Conservation (phyloP, 768 basidiomycete species). For the Trametes gibbosa region DNA sequence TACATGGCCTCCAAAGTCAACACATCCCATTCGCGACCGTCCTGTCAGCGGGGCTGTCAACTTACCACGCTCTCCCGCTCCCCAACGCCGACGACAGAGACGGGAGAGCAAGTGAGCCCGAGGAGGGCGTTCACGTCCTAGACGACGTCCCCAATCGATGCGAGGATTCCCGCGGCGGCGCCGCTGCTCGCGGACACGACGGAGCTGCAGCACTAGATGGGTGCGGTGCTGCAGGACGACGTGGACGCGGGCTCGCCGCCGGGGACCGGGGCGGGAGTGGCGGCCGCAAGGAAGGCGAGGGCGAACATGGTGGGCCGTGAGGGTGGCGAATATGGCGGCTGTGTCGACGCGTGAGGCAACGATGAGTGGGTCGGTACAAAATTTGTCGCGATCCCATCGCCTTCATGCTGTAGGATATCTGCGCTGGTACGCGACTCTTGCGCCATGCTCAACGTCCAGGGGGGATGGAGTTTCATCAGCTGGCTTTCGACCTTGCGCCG, state of each 20-base stretch:
- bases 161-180: background rate
- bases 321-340: background rate
- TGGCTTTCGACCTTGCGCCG: too few species aligned
- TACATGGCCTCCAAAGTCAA: background rate
- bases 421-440: too few species aligned
- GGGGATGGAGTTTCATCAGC: too few species aligned
- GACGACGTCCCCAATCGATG: constrained; percentile 18
- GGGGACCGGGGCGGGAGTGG: constrained; percentile 2
- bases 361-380: too few species aligned
- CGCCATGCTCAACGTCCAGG: too few species aligned
- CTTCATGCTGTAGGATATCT: too few species aligned
- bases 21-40: background rate
- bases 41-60: background rate
- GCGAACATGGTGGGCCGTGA: background rate
- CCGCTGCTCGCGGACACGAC: background rate
- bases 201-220: background rate
- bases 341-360: too few species aligned
- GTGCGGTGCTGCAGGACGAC: background rate
- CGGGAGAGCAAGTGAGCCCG: constrained; percentile 21
- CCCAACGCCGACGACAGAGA: constrained; percentile 17
- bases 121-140: constrained; percentile 18
- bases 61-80: background rate
- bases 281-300: constrained; percentile 10
- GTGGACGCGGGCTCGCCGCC: background rate
- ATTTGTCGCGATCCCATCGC: too few species aligned